Conservation (phyloP, 768 basidiomycete genomes). For the Aureoboletus auriporus region DNA sequence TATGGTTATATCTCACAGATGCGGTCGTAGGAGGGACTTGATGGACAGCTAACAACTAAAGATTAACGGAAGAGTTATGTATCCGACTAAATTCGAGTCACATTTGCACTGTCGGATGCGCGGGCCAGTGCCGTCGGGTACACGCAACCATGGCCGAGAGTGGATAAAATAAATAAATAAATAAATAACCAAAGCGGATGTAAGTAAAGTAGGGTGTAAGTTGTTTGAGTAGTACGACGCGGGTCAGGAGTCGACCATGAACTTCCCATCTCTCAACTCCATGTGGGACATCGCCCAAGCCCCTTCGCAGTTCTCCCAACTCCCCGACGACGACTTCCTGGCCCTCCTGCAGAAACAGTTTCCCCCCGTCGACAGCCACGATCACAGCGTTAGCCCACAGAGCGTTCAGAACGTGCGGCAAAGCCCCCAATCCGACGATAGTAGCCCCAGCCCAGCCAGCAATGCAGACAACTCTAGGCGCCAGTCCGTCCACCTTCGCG, state of each 20-base stretch:
- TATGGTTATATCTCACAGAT: not conserved
- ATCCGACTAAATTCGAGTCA: not conserved
- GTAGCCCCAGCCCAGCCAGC: constrained; percentile 73
- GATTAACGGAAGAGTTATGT: not conserved
- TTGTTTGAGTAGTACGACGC: constrained; percentile 1
- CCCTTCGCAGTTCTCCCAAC: constrained; percentile 50
- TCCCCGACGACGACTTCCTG: constrained; percentile 75
- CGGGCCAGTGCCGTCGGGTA: constrained; percentile 7
- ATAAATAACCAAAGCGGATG: not conserved
- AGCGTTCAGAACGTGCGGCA: constrained; percentile 38
- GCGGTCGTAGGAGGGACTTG: not conserved
- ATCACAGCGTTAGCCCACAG: constrained; percentile 57
- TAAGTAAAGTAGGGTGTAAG: too few species aligned
- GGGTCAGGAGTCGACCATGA: constrained; percentile 18
- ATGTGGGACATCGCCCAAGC: constrained; percentile 69
- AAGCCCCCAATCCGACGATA: constrained; percentile 67
- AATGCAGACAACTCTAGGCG: constrained; percentile 28
- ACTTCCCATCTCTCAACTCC: constrained; percentile 40
- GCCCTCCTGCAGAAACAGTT: constrained; percentile 77
- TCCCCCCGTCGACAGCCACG: constrained; percentile 31
- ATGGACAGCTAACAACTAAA: not conserved
- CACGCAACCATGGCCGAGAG: constrained; percentile 9
- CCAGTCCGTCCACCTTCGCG: constrained; percentile 18
- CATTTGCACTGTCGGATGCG: not conserved
- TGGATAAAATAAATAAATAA: constrained; percentile 10